A percentile compares a stretch with the other conserved stretches of the same genome.
Evolutionary conservation across 129 eudicot genomes (phyloP).

Genomic region (Tagetes patula): DNA sequence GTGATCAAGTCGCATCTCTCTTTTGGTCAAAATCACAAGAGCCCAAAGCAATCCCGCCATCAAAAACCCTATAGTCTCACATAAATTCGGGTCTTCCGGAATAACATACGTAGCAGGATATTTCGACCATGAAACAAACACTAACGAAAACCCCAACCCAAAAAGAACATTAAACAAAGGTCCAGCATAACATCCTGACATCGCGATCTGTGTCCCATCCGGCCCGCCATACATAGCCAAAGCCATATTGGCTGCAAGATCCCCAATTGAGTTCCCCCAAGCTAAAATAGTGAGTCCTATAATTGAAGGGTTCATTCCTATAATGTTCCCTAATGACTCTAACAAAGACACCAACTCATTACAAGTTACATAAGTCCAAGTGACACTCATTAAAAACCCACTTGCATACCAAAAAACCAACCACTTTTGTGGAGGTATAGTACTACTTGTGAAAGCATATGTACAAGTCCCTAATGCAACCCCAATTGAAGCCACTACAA

Average conservation of each 20-base stretch:
- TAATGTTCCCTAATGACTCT: slow-evolving; percentile 53
- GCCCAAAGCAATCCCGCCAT: slow-evolving; percentile 71
- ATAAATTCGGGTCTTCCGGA: slow-evolving; percentile 42
- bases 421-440: slow-evolving; percentile 50
- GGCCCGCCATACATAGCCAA: slow-evolving; percentile 65
- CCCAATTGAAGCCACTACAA: slow-evolving; percentile 39
- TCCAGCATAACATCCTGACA: slow-evolving; percentile 78
- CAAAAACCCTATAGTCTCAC: slow-evolving; percentile 57
- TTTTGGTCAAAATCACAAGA: slow-evolving; percentile 61
- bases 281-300: slow-evolving; percentile 72
- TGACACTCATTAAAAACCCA: slow-evolving; percentile 66
- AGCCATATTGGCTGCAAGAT: slow-evolving; percentile 53
- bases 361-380: slow-evolving; percentile 64
- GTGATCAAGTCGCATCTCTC: slow-evolving; percentile 53
- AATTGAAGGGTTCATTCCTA: slow-evolving; percentile 61
- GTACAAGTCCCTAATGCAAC: slow-evolving; percentile 43
- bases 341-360: slow-evolving; percentile 61
- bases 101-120: slow-evolving; percentile 52
- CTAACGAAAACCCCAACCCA: slow-evolving; percentile 67
- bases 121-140: slow-evolving; percentile 47
- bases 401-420: slow-evolving; percentile 54
- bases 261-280: slow-evolving; percentile 79
- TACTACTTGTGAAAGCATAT: slow-evolving; percentile 36
- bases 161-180: slow-evolving; percentile 68
- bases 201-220: slow-evolving; percentile 62